Evolutionary conservation across 169 alveolate species (phyloP).

Genomic region (Cryptosporidium ubiquitum): DNA sequence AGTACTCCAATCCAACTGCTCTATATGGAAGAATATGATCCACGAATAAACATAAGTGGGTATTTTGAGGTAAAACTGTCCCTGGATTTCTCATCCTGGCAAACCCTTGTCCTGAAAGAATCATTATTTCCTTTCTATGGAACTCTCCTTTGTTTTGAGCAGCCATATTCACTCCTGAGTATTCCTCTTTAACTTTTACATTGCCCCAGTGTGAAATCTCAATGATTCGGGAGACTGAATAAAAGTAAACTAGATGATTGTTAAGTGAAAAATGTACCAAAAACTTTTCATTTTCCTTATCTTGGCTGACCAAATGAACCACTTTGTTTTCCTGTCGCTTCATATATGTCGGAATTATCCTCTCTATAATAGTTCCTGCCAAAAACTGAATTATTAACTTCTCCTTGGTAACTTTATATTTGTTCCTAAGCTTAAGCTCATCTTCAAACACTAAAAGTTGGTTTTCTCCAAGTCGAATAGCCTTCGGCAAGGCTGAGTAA

Average conservation of each 20-base stretch:
- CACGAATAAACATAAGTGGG: constrained; percentile 79
- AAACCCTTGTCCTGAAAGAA: constrained; percentile 69
- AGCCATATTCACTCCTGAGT: constrained; percentile 83
- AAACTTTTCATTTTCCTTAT: neutral
- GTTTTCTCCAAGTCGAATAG: constrained; percentile 53
- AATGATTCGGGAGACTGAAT: constrained; percentile 76
- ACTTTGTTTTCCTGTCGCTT: constrained; percentile 45
- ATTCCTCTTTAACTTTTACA: constrained; percentile 84
- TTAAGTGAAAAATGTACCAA: constrained; percentile 53
- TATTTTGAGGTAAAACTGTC: constrained; percentile 76
- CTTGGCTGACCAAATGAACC: neutral
- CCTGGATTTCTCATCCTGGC: constrained; percentile 76
- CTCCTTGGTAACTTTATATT: constrained; percentile 22
- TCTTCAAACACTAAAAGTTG: constrained; percentile 53
- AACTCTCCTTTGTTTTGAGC: constrained; percentile 89
- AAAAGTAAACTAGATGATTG: constrained; percentile 74
- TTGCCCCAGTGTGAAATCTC: constrained; percentile 92
- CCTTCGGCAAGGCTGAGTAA: constrained; percentile 21
- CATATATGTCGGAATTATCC: constrained; percentile 30
- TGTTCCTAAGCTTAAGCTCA: neutral
- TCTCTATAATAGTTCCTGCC: constrained; percentile 43
- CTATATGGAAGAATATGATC: constrained; percentile 83
- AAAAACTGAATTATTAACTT: constrained; percentile 36
- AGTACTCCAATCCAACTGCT: constrained; percentile 88
- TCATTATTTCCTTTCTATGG: constrained; percentile 85